Conservation (phyloP, 1,284 basidiomycete genomes). For the Leccinum subspadiceum region DNA sequence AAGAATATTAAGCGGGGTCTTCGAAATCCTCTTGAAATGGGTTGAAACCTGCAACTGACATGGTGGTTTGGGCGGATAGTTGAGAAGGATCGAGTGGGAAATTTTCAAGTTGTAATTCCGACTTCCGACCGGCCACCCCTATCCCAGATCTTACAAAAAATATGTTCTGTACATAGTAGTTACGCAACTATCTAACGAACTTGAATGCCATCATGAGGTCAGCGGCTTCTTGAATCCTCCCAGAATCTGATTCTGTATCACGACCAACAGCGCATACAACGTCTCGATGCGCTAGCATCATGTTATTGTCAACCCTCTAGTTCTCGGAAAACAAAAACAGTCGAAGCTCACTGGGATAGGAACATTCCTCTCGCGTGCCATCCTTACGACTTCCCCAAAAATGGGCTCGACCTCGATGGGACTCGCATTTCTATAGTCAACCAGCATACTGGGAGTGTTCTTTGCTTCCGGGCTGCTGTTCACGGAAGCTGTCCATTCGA, state of each 20-base stretch:
- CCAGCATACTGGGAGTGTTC: slow-evolving; percentile 60
- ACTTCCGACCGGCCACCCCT: too few relatives aligned
- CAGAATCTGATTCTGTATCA: slow-evolving; percentile 53
- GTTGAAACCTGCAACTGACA: too few relatives aligned
- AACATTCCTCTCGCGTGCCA: slow-evolving; percentile 47
- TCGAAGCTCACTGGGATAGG: slow-evolving; percentile 48
- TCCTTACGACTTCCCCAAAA: slow-evolving; percentile 56
- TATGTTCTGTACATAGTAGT: background rate
- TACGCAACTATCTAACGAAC: background rate
- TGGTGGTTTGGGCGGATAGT: too few relatives aligned
- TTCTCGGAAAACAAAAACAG: background rate
- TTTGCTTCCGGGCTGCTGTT: slow-evolving; percentile 43
- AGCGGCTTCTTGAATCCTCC: slow-evolving; percentile 19
- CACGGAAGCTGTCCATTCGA: slow-evolving; percentile 40
- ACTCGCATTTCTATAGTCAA: slow-evolving; percentile 51
- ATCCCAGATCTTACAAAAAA: background rate
- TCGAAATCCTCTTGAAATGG: too few relatives aligned
- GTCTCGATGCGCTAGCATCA: slow-evolving; percentile 45
- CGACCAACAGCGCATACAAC: slow-evolving; percentile 47
- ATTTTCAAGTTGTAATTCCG: too few relatives aligned
- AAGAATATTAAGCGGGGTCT: too few relatives aligned
- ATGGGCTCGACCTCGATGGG: slow-evolving; percentile 70
- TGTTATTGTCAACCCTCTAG: background rate
- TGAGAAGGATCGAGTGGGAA: too few relatives aligned
- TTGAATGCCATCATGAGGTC: background rate